Base-by-base conservation (phyloP, 2,329 filamentous ascomycete genomes). In the Passalora sequoiae region DNA sequence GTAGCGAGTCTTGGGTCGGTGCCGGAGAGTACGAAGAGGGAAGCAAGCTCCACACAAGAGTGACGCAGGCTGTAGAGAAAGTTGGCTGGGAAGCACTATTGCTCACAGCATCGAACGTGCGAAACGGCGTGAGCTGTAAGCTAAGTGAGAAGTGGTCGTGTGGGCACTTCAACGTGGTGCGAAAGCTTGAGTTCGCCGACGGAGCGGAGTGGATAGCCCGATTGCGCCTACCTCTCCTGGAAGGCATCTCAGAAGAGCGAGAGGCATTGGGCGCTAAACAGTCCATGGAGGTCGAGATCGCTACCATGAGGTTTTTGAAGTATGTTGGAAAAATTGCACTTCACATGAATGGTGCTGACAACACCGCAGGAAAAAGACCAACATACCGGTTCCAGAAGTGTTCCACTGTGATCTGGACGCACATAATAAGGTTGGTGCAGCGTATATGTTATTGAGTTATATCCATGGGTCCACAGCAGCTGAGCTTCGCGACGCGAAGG, bases 111-210 rank as follows among this genome's bases (percentile, higher is more conserved):
- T 29, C 38, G 13, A 30, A 21, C 13, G 1, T n/a, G n/a, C 17
- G 13, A 6, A 13, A 24, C 1, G 31, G 22, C 4, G 20, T 17
- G 6, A 5, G n/a, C 8, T 46, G 43, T 20, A 15, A 32, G 9
- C 16, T 46, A 2, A 43, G 44, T 20, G 4, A 21, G 13, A 33
- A 30, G 13, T 43, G 38, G n/a, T 33, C 39, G 4, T 12, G 31
- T 16, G 44, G 44, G 4, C 44, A 38, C 19, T 43, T 24, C 39
- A 43, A 43, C 15, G 22, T 46, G 1, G 44, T 42, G 7, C 24
- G 44, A 17, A 32, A 25, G 8, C 4, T 46, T 12, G 27, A 22
- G 1, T 46, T 46, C 21, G 19, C 30, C 2, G 40, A 47, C 25
- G 31, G 32, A 10, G 32, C 30, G n/a, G 25, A 30, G 12, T 43